Evolutionary conservation across 768 basidiomycete genomes (phyloP), one percentile per base, ranked within the genome.

Genomic region (Podaxis pistillaris): DNA sequence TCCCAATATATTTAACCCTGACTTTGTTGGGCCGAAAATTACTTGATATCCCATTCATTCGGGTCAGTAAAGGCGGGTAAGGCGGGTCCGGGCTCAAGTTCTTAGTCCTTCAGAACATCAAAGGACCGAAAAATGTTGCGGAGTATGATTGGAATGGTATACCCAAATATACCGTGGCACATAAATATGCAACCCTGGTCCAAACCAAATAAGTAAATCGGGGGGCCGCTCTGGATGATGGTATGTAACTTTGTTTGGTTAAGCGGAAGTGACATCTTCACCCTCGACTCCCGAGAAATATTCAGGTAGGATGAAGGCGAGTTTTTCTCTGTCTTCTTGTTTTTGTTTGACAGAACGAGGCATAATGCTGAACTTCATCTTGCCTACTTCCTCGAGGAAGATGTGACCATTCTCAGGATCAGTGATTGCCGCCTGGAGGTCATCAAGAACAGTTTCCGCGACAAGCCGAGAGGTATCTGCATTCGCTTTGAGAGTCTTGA

Each of bases 301-400:
- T 41, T 85, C 80, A 0, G 94, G 93, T 4, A 96, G 79, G 66
- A 97, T 79, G 75, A 79, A 96, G 30, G 82, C 80, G 50, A 96
- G 78, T 74, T 87, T 93, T 75, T 83, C 73, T 63, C 81, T 76
- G 67, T 93, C 88, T 65, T 85, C 87, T 3, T 77, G 76, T 26
- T 78, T 83, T 69, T 83, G 83, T 56, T 79, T 73, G 50, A 74
- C 81, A 0, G 84, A 79, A 40, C 78, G 78, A 9, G 92, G 92
- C 87, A 96, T 91, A 74, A 96, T 90, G 41, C 90, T 85, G 70
- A 83, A 90, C 67, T 85, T 80, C 96, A 97, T 97, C n/a, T 79
- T 81, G 9, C 94, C 96, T 15, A 76, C 81, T 68, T 91, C 90
- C 60, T 90, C 86, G 4, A 82, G 79, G 61, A 93, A 78, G 47